A percentile compares a stretch with the other conserved stretches of the same genome.
Conservation (phyloP, 192 early-diverging fungal genomes). For the Entophlyctis luteolus region DNA sequence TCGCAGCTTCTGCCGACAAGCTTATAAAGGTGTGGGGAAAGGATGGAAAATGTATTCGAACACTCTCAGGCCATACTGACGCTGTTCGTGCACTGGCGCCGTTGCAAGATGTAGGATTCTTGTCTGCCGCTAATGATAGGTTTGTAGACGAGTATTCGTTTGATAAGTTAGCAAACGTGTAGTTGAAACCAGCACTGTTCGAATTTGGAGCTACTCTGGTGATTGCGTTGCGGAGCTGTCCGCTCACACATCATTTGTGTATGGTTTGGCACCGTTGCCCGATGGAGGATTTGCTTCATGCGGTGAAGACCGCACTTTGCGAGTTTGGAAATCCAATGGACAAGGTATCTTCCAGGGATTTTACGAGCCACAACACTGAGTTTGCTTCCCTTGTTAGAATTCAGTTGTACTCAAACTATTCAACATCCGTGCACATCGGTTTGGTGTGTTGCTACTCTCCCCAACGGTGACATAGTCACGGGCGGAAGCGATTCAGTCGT, state of each 20-base stretch:
- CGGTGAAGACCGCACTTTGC: conserved; percentile 89
- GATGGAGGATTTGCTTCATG: conserved; percentile 79
- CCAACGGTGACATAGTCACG: conserved; percentile 78
- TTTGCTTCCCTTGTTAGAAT: conserved; percentile 39
- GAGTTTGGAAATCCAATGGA: conserved; percentile 73
- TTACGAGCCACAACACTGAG: neutral
- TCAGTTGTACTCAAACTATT: conserved; percentile 72
- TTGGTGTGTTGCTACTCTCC: conserved; percentile 76
- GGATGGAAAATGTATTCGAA: conserved; percentile 58
- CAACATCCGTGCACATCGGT: conserved; percentile 84
- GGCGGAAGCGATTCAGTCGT: conserved; percentile 81
- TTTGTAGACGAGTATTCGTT: conserved; percentile 32
- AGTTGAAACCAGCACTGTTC: conserved; percentile 59
- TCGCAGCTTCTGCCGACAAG: conserved; percentile 83
- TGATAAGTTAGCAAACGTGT: too few species aligned
- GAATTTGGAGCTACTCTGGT: conserved; percentile 74
- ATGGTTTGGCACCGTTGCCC: conserved; percentile 62
- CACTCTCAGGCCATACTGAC: conserved; percentile 81
- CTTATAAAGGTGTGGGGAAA: conserved; percentile 79
- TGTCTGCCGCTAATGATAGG: conserved; percentile 86
- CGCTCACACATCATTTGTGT: conserved; percentile 93
- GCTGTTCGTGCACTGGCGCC: conserved; percentile 77
- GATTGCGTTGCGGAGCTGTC: conserved; percentile 67
- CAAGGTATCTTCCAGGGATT: neutral
- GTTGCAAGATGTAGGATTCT: conserved; percentile 65